Evolutionary conservation across 2,329 filamentous ascomycete species (phyloP).

Genomic region (Thermochaetoides dissita): DNA sequence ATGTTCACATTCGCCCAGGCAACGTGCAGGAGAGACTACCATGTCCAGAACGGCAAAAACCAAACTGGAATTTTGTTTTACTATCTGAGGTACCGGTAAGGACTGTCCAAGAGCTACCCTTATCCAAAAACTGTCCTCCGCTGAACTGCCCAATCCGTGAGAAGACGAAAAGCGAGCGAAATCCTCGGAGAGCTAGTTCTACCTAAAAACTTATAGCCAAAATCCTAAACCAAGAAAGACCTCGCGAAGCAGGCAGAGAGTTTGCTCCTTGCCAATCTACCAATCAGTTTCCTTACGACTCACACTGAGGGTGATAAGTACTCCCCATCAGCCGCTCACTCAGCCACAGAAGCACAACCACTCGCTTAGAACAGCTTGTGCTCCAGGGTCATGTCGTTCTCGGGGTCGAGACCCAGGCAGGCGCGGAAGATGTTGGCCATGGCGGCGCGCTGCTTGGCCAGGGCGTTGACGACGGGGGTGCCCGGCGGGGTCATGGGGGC

Average conservation of each 20-base stretch:
- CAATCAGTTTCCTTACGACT: not conserved
- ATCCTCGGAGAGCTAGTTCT: too few species aligned
- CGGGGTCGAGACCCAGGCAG: constrained; percentile 88
- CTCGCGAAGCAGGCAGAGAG: not conserved
- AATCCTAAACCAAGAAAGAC: not conserved
- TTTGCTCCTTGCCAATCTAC: not conserved
- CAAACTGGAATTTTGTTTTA: too few species aligned
- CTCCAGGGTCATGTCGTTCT: constrained; percentile 98
- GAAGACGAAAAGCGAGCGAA: too few species aligned
- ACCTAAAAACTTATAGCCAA: not conserved
- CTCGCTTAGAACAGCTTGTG: constrained; percentile 81
- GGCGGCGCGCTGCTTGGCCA: constrained; percentile 89
- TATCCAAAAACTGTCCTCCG: too few species aligned
- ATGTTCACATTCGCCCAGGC: too few species aligned
- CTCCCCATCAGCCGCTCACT: not conserved
- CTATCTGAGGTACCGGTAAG: too few species aligned
- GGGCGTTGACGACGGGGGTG: constrained; percentile 86
- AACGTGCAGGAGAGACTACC: too few species aligned
- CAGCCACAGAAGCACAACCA: not conserved
- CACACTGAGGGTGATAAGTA: not conserved
- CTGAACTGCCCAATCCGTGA: too few species aligned
- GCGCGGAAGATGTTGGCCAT: constrained; percentile 98
- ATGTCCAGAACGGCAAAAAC: too few species aligned
- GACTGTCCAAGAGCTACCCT: too few species aligned
- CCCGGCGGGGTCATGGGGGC: constrained; percentile 87